Evolutionary conservation across 192 early-diverging fungal genomes (phyloP), one percentile per base, ranked within the genome.

Genomic region (Coemansia sp.): DNA sequence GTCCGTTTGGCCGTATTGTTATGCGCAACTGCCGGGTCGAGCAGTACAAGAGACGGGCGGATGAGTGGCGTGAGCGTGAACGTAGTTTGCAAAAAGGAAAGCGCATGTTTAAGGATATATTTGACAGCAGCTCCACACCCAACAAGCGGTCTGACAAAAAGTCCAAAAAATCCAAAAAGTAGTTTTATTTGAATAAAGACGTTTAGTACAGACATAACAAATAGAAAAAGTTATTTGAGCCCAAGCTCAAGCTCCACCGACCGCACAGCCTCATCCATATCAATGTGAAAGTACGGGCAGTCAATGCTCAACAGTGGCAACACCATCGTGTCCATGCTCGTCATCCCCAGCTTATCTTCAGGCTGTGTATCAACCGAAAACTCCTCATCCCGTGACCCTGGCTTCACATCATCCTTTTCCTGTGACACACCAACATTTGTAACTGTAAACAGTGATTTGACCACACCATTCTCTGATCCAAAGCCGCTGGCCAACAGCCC

Each of bases 1-100:
- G 84, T 63, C 84, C 83, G 63, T 84, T 88, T 65, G 93, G 90
- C 37, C 85, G 86, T 61, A 88, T 88, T 61, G 84, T 93, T 14
- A 73, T 89, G 49, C 85, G 90, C 58, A 92, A 92, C 65, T 93
- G 91, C 77, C 78, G 85, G 41, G 84, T 92, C 53, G 90, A 92
- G 57, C 74, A 76, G 62, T 95, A 87, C 75, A 90, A 90, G 77
- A 66, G 83, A 57, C 73, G 83, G 63, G 81, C 85, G n/a, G 86
- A 88, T 16, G 89, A 90, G 70, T 95, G 93, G 93, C 81, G 84
- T 3, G 86, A 87, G 74, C 78, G 82, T 59, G 84, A 91, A 73
- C 83, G 85, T 75, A 89, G 88, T 11, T 68, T 85, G 35, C 89
- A 93, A 56, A 84, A 87, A 62, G 88, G 89, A 68, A 78, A 82